A percentile compares a stretch with the other conserved stretches of the same genome.
Conservation (phyloP, 2,329 filamentous ascomycete genomes). For the Trichoderma harzianum region DNA sequence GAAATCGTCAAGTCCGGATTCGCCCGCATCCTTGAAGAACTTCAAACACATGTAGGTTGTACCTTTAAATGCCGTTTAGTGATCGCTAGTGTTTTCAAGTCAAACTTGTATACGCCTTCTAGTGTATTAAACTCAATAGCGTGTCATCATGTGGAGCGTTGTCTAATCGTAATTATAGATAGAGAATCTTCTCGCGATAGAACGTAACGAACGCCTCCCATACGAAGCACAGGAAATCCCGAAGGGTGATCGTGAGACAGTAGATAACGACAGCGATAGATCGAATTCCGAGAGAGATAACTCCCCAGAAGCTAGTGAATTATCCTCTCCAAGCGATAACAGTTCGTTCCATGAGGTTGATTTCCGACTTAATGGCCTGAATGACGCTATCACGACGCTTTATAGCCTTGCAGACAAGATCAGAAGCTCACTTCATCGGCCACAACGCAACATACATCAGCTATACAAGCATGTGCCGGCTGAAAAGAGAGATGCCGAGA, state of each 20-base stretch:
- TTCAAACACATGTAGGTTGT: background rate
- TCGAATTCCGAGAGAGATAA: background rate
- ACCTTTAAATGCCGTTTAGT: background rate
- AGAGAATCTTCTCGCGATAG: background rate
- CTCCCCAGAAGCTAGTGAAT: background rate
- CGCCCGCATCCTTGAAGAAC: background rate
- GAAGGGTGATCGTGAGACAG: background rate
- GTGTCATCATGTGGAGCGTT: background rate
- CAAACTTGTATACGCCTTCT: background rate
- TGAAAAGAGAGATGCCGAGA: background rate
- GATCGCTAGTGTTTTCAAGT: background rate
- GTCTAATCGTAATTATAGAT: background rate
- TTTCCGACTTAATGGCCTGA: background rate
- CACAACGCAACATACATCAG: background rate
- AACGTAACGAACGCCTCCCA: background rate
- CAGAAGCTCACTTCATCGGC: background rate
- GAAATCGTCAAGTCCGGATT: background rate
- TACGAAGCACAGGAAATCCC: background rate
- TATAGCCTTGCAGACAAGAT: background rate
- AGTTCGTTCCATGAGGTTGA: background rate
- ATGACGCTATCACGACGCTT: background rate
- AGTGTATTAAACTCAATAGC: background rate
- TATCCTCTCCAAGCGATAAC: background rate
- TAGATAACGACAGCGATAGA: background rate
- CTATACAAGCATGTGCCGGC: background rate